These are phyloP conservation scores for Avena atlantica DNA, from an alignment of 176 grass and related monocot genomes.

Conservation along the genomic window DNA sequence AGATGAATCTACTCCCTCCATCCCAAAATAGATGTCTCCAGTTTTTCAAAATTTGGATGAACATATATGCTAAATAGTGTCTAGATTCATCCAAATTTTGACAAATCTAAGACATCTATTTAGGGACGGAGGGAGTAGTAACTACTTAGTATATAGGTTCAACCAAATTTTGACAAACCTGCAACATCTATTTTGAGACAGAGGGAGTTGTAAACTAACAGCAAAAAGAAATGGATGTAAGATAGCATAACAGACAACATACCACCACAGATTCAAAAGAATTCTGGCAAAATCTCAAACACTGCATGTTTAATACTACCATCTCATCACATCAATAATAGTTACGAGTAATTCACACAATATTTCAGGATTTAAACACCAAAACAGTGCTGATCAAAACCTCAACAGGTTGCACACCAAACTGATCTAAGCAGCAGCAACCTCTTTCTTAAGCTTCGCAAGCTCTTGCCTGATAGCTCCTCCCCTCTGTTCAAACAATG, in stretches of 20 bases:
- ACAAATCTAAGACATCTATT: no score
- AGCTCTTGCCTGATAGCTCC: constrained; percentile 82
- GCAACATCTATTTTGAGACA: no score
- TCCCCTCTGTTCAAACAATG: constrained; percentile 65
- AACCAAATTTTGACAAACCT: no score
- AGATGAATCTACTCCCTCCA: no score
- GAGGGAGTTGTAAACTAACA: no score
- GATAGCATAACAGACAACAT: background rate
- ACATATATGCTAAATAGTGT: no score
- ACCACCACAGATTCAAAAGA: background rate
- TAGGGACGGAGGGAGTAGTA: no score
- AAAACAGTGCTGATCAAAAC: constrained; percentile 30
- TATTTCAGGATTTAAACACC: background rate
- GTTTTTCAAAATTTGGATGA: no score
- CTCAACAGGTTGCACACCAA: constrained; percentile 5
- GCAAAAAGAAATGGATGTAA: background rate
- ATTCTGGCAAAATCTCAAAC: background rate
- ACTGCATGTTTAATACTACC: background rate
- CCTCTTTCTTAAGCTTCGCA: constrained; percentile 75
- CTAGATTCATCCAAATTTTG: no score
- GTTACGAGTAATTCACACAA: constrained; percentile 1
- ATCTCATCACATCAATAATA: constrained; percentile 1
- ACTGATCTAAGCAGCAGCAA: constrained; percentile 49
- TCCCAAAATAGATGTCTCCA: no score
- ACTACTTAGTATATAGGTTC: no score